Conservation (phyloP, 371 early-diverging fungal genomes). For the Parasitella parasitica region DNA sequence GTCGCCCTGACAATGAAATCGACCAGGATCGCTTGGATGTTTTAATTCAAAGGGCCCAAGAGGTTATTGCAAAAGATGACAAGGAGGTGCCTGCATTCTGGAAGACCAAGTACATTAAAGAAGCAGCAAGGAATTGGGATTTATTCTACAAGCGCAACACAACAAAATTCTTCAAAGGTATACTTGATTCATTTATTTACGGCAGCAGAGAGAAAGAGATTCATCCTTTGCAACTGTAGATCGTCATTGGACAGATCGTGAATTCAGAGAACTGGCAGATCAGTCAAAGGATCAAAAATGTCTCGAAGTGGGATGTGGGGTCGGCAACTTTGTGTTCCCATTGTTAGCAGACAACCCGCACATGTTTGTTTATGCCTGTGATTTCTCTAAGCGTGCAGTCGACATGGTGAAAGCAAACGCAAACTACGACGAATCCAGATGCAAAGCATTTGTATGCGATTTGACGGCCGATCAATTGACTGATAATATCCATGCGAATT, state of each 20-base stretch:
- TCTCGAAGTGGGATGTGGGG: conserved; percentile 93
- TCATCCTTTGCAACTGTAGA: conserved; percentile 36
- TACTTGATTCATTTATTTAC: background rate
- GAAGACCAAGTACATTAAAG: conserved; percentile 80
- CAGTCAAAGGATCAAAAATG: conserved; percentile 26
- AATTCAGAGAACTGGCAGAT: conserved; percentile 82
- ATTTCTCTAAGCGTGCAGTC: conserved; percentile 80
- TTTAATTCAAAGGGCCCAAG: conserved; percentile 58
- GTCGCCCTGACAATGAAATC: conserved; percentile 19
- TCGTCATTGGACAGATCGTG: conserved; percentile 94
- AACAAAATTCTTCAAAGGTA: conserved; percentile 87
- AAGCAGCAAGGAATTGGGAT: conserved; percentile 86
- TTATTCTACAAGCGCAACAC: conserved; percentile 90
- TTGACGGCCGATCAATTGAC: conserved; percentile 67
- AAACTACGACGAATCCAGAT: conserved; percentile 61
- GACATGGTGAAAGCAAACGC: conserved; percentile 74
- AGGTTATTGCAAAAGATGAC: conserved; percentile 65
- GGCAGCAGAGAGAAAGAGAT: too few relatives aligned
- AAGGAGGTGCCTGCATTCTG: conserved; percentile 73
- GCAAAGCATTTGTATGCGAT: conserved; percentile 84
- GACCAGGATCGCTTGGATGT: conserved; percentile 41
- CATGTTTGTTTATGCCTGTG: conserved; percentile 79
- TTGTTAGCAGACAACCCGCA: conserved; percentile 74
- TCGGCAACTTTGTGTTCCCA: conserved; percentile 96
- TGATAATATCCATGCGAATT: conserved; percentile 60